A percentile compares a stretch with the other conserved stretches of the same genome.
phyloP scores from a whole-genome alignment of 768 basidiomycete species.

The Tubosaeta sp. region DNA sequence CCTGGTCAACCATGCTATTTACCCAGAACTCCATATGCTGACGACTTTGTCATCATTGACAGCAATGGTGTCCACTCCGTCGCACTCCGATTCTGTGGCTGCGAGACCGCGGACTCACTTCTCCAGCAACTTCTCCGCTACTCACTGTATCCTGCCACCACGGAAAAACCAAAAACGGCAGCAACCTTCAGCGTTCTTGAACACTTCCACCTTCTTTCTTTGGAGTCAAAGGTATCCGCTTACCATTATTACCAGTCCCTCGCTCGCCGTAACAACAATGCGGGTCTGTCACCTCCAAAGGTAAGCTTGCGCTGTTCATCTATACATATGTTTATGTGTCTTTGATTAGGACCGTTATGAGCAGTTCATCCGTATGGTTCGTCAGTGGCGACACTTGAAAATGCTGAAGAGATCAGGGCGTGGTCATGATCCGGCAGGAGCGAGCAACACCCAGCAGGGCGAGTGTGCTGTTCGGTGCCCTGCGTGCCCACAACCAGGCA shows the following conservation, averaged over 20 bases:
- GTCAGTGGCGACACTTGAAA: constrained; percentile 1
- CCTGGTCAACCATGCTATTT: background rate
- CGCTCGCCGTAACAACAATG: background rate
- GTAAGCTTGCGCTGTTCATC: too few relatives aligned
- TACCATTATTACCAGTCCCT: background rate
- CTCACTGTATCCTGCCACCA: background rate
- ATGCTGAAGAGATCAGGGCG: background rate
- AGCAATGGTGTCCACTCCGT: background rate
- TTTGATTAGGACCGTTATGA: background rate
- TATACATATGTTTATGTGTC: too few relatives aligned
- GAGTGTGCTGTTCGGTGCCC: background rate
- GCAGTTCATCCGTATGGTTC: background rate
- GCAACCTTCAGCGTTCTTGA: background rate
- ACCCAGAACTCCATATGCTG: background rate
- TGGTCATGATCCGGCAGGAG: background rate
- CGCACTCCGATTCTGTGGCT: background rate
- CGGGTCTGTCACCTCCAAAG: background rate
- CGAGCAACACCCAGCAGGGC: background rate
- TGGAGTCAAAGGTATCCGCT: background rate
- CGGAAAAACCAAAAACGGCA: background rate
- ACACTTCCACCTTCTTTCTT: background rate
- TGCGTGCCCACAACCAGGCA: background rate
- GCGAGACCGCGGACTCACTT: background rate
- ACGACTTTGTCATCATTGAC: background rate
- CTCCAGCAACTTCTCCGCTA: background rate